phyloP scores from a whole-genome alignment of 306 rosid species.

The Medicago truncatula region DNA sequence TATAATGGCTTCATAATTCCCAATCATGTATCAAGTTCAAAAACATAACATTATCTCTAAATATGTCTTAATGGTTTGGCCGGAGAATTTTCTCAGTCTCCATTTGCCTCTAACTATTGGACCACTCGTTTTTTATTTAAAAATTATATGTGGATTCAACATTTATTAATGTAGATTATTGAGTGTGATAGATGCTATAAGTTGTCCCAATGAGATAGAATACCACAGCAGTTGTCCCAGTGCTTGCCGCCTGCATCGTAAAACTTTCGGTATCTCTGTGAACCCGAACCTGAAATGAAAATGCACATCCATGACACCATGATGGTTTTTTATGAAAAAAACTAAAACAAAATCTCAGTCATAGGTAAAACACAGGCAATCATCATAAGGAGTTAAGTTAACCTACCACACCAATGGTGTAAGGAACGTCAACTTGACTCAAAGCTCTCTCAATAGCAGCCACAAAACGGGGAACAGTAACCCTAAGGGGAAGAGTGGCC shows the following conservation, averaged over 20 bases:
- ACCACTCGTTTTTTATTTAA: conserved; percentile 4
- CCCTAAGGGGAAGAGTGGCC: conserved; percentile 88
- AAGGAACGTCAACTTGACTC: conserved; percentile 70
- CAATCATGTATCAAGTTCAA: neutral
- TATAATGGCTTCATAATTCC: conserved; percentile 13
- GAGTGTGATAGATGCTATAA: neutral
- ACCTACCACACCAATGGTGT: conserved; percentile 88
- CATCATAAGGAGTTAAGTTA: conserved; percentile 44
- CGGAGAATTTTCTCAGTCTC: neutral
- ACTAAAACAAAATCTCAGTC: conserved; percentile 27
- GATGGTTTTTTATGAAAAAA: conserved; percentile 25
- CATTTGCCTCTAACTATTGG: neutral
- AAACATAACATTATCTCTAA: neutral
- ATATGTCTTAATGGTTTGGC: neutral
- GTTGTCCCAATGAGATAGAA: conserved; percentile 13
- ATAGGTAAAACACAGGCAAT: conserved; percentile 23
- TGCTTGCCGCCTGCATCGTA: conserved; percentile 55
- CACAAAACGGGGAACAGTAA: conserved; percentile 65
- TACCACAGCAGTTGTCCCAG: conserved; percentile 97
- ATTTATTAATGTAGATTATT: conserved; percentile 19
- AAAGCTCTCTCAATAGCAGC: conserved; percentile 74
- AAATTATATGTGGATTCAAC: conserved; percentile 12
- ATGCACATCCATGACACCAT: conserved; percentile 11
- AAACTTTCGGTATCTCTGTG: conserved; percentile 49
- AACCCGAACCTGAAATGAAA: conserved; percentile 62